Evolutionary conservation across 2,329 filamentous ascomycete species (phyloP).

Genomic region (Sclerotinia minor): DNA sequence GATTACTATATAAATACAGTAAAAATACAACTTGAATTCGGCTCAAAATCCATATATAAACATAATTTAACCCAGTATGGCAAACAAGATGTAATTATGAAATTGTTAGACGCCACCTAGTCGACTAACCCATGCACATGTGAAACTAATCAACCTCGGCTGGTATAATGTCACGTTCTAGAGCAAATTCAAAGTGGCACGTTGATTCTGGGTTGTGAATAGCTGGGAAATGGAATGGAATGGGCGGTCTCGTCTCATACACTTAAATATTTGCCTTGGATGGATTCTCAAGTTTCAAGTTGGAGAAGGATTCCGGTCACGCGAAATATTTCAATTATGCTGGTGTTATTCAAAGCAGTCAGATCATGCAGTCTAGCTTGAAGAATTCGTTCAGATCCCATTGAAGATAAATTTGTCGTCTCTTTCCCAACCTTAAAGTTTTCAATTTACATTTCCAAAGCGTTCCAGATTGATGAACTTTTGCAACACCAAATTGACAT

Average conservation of each 20-base stretch:
- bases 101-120: not conserved
- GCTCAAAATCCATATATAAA: not conserved
- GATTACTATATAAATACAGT: too few species aligned
- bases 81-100: not conserved
- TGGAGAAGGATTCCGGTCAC: not conserved
- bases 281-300: not conserved
- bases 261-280: not conserved
- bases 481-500: not conserved
- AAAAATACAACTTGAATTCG: not conserved
- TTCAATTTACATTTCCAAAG: not conserved
- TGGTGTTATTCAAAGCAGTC: too few species aligned
- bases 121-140: not conserved
- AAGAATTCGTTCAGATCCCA: too few species aligned
- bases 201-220: not conserved
- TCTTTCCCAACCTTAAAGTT: too few species aligned
- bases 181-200: not conserved
- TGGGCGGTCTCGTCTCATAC: not conserved
- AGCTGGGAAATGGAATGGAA: not conserved
- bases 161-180: not conserved
- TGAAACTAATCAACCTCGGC: conserved; percentile 3
- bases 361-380: too few species aligned
- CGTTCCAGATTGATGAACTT: not conserved
- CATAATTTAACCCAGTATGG: not conserved
- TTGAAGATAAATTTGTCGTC: not conserved
- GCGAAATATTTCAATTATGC: not conserved